Percentiles rank a stretch among this genome's conserved stretches.
phyloP scores from a whole-genome alignment of 208 protist genomes.

The Trypanosoma rangeli region DNA sequence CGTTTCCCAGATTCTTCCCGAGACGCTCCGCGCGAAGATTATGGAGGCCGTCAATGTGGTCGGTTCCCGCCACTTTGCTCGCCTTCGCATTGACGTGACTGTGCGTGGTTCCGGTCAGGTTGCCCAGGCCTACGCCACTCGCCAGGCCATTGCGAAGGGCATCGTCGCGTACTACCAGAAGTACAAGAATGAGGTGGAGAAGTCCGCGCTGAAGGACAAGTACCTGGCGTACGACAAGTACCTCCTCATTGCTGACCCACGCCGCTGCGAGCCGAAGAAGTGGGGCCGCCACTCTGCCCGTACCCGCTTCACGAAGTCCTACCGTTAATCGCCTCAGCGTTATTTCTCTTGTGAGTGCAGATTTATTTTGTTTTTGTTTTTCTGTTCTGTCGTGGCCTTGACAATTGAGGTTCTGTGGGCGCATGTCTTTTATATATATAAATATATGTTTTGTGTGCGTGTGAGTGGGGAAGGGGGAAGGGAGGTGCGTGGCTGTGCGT shows the following conservation, averaged over 20 bases:
- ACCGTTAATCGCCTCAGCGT: slow-evolving; percentile 23
- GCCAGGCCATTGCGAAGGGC: slow-evolving; percentile 99
- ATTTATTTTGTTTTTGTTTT: slow-evolving; percentile 14
- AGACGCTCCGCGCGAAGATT: slow-evolving; percentile 98
- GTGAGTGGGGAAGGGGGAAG: neutral
- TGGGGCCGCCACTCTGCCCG: slow-evolving; percentile 99
- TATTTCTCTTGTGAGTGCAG: slow-evolving; percentile 15
- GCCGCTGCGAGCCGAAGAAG: slow-evolving; percentile 99
- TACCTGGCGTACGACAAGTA: slow-evolving; percentile 98
- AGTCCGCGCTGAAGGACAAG: slow-evolving; percentile 98
- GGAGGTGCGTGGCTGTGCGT: neutral
- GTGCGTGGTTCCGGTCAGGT: slow-evolving; percentile 98
- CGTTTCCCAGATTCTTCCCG: slow-evolving; percentile 96
- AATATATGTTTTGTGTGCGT: neutral
- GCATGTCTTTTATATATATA: neutral
- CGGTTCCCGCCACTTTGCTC: slow-evolving; percentile 92
- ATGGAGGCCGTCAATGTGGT: slow-evolving; percentile 97
- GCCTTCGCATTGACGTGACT: slow-evolving; percentile 97
- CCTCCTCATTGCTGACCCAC: slow-evolving; percentile 99
- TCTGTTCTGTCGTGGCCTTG: neutral
- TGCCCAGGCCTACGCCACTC: slow-evolving; percentile 98
- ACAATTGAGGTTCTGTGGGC: neutral
- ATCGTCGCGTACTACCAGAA: slow-evolving; percentile 99
- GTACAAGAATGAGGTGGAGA: slow-evolving; percentile 95
- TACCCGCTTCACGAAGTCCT: slow-evolving; percentile 96